Evolutionary conservation across 192 early-diverging fungal species (phyloP), one percentile per base, ranked within the genome.

Genomic region (Gryganskiella cystojenkinii): DNA sequence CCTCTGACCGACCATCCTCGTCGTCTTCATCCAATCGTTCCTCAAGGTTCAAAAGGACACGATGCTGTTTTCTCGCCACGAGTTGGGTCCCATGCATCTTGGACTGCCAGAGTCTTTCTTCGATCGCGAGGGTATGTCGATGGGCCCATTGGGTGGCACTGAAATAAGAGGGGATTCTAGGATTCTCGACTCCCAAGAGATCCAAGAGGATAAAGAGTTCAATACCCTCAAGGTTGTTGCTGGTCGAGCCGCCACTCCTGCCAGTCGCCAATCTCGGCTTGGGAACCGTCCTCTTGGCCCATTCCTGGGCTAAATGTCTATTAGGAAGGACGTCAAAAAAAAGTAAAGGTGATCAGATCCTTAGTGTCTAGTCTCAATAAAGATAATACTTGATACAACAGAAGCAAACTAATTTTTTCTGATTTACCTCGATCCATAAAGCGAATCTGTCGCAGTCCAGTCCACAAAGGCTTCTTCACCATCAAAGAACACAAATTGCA

Each of bases 401-500:
- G 31, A 56, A 40, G 14, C 9, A 40, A 22, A 10, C 22, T 45
- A 24, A 34, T n/a, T 35, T 67, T 49, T 50, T 56, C 56, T 67
- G 44, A 3, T 11, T 19, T 83, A 83, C 84, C 86, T 86, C 35
- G 95, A 88, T 7, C 96, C 96, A 83, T 98, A 98, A 15, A 95
- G 80, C 17, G 96, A 98, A 82, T 98, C 96, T 0, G 79, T 87
- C 8, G 24, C 62, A 3, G 88, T 83, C 96, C 96, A 97, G 3
- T 85, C 66, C 20, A 56, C 64, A 73, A 95, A 95, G 4, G 97
- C 95, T 71, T 99, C 97, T 61, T 99, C 97, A 33, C 97, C 97
- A 75, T 99, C 97, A 80, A 99, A 98, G 63, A 99, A 99, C 25
- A 99, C 86, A n/a, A 99, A 56, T 79, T 99, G 97, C 49, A 98